These are phyloP conservation scores for Lachancea thermotolerans DNA, from an alignment of 805 yeast species.

Conservation along the genomic window DNA sequence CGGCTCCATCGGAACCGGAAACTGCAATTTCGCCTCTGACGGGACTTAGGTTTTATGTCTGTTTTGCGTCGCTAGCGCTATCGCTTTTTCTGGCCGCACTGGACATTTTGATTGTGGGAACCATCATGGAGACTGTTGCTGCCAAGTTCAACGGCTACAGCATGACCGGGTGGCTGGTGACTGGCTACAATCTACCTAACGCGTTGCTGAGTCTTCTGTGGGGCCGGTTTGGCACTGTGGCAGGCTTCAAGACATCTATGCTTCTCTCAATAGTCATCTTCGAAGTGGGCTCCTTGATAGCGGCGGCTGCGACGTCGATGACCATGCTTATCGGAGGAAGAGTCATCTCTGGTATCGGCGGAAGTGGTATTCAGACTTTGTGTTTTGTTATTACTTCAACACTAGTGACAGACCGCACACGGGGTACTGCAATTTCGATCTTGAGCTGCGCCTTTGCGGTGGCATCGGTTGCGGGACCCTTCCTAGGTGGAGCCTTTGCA, in stretches of 20 bases:
- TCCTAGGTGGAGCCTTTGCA: slow-evolving; percentile 61
- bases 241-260: slow-evolving; percentile 49
- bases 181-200: slow-evolving; percentile 49
- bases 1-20: too few relatives aligned
- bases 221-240: slow-evolving; percentile 49
- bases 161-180: slow-evolving; percentile 51
- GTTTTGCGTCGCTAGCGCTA: slow-evolving; percentile 16
- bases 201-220: slow-evolving; percentile 48
- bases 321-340: slow-evolving; percentile 63
- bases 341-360: slow-evolving; percentile 64
- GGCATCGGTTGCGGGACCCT: slow-evolving; percentile 53
- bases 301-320: slow-evolving; percentile 50
- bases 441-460: slow-evolving; percentile 35
- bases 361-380: slow-evolving; percentile 57
- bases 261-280: slow-evolving; percentile 45
- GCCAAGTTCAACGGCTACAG: slow-evolving; percentile 43
- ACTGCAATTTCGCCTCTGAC: too few relatives aligned
- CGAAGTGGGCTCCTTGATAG: slow-evolving; percentile 54
- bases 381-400: slow-evolving; percentile 46
- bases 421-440: slow-evolving; percentile 20
- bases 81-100: slow-evolving; percentile 37
- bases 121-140: slow-evolving; percentile 46
- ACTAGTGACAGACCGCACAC: slow-evolving; percentile 19
- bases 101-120: slow-evolving; percentile 51
- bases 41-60: slow-evolving; percentile 2